Evolutionary conservation across 192 early-diverging fungal species (phyloP).

Genomic region (Backusella sp.): DNA sequence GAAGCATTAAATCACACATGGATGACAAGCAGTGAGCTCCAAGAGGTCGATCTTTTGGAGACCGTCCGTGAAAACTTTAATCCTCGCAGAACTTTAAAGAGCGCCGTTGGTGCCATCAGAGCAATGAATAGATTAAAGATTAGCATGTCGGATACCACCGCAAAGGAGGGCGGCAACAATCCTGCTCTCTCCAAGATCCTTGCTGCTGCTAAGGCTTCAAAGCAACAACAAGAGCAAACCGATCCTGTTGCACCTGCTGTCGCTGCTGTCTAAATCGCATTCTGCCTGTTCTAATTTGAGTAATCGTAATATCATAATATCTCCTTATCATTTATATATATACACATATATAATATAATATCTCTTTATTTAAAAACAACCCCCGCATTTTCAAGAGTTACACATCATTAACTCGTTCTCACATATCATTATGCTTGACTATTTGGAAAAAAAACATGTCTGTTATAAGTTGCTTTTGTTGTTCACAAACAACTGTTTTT

Average conservation of each 20-base stretch:
- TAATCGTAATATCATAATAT: neutral
- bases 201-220: neutral
- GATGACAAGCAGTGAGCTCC: slow-evolving; percentile 62
- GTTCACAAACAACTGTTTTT: neutral
- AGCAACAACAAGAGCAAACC: neutral
- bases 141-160: neutral
- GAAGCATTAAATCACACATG: slow-evolving; percentile 86
- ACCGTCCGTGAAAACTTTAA: slow-evolving; percentile 78
- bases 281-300: neutral
- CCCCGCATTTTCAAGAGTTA: neutral
- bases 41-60: slow-evolving; percentile 81
- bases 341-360: no score
- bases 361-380: neutral
- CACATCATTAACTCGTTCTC: neutral
- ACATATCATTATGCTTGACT: neutral
- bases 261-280: neutral
- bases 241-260: neutral
- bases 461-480: neutral
- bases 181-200: neutral
- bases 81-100: slow-evolving; percentile 58
- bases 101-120: slow-evolving; percentile 61
- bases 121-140: slow-evolving; percentile 53
- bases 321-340: neutral
- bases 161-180: neutral
- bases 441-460: neutral